Evolutionary conservation across 2,329 filamentous ascomycete species (phyloP).

Genomic region (Talaromyces sp.): DNA sequence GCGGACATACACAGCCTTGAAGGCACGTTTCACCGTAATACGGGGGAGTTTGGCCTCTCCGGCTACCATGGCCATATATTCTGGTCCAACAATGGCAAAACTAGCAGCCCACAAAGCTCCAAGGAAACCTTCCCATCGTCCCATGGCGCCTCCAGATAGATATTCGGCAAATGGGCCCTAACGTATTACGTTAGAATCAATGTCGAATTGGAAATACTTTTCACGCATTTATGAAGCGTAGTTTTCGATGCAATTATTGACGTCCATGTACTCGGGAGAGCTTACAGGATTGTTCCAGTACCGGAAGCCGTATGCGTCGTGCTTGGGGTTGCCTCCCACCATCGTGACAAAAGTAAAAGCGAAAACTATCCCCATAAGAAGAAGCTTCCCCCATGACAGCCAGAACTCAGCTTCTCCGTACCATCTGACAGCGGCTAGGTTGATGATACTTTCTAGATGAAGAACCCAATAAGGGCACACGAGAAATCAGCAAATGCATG

Average conservation of each 20-base stretch:
- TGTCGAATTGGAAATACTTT: background rate
- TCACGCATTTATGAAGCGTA: background rate
- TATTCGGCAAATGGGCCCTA: conserved; percentile 63
- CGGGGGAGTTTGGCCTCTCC: conserved; percentile 69
- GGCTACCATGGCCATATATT: conserved; percentile 53
- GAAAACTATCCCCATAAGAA: conserved; percentile 52
- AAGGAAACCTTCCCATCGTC: conserved; percentile 54
- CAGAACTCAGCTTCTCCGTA: conserved; percentile 64
- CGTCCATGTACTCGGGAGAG: conserved; percentile 44
- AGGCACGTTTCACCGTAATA: conserved; percentile 67
- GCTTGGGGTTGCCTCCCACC: conserved; percentile 35
- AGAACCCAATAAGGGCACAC: conserved; percentile 55
- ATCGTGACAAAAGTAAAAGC: conserved; percentile 23
- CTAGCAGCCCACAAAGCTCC: conserved; percentile 70
- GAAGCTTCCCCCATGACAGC: conserved; percentile 61
- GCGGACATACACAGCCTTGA: conserved; percentile 75
- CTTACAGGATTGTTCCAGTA: conserved; percentile 63
- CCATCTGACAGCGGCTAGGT: conserved; percentile 57
- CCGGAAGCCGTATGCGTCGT: conserved; percentile 59
- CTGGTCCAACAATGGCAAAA: conserved; percentile 63
- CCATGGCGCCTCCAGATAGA: conserved; percentile 60
- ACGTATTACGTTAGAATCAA: conserved; percentile 30
- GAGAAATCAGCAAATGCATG: background rate
- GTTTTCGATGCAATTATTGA: conserved; percentile 43
- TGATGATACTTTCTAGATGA: conserved; percentile 62